Conservation (phyloP, 2,329 filamentous ascomycete species). For the Colletotrichum horii region DNA sequence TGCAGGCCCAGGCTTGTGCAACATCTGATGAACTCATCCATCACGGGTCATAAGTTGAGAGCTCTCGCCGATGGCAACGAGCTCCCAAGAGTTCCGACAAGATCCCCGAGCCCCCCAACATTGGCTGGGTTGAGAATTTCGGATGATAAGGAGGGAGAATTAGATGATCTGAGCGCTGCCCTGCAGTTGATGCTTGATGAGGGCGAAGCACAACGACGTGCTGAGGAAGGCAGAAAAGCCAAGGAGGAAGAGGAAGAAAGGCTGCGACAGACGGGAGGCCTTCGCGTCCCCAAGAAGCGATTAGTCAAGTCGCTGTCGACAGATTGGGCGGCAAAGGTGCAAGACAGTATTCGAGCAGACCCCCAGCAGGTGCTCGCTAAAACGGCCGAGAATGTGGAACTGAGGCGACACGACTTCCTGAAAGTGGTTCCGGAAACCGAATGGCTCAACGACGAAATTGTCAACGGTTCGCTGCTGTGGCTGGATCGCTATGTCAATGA, state of each 20-base stretch:
- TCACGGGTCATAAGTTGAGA: slow-evolving; percentile 4
- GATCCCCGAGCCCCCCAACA: neutral
- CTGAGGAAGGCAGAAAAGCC: slow-evolving; percentile 9
- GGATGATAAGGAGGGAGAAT: slow-evolving; percentile 19
- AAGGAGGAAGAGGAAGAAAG: slow-evolving; percentile 4
- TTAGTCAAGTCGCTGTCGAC: slow-evolving; percentile 4
- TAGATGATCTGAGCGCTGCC: slow-evolving; percentile 20
- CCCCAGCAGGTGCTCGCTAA: neutral
- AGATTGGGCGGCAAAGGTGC: slow-evolving; percentile 6
- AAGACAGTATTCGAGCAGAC: neutral
- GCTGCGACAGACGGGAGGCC: slow-evolving; percentile 14
- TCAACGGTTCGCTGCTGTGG: slow-evolving; percentile 70
- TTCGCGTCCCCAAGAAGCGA: slow-evolving; percentile 6
- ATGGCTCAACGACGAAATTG: slow-evolving; percentile 81
- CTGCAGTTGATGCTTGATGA: slow-evolving; percentile 13
- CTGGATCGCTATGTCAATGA: slow-evolving; percentile 65
- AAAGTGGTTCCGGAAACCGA: slow-evolving; percentile 59
- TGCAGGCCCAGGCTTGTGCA: neutral
- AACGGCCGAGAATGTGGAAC: slow-evolving; percentile 15
- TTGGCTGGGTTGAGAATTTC: slow-evolving; percentile 11
- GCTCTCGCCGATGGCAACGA: neutral
- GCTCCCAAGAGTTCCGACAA: neutral
- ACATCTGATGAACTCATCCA: slow-evolving; percentile 3
- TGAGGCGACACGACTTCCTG: slow-evolving; percentile 63
- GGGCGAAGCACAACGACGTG: slow-evolving; percentile 8